phyloP scores from a whole-genome alignment of 2,329 filamentous ascomycete species.

The Dactylellina cionopaga region DNA sequence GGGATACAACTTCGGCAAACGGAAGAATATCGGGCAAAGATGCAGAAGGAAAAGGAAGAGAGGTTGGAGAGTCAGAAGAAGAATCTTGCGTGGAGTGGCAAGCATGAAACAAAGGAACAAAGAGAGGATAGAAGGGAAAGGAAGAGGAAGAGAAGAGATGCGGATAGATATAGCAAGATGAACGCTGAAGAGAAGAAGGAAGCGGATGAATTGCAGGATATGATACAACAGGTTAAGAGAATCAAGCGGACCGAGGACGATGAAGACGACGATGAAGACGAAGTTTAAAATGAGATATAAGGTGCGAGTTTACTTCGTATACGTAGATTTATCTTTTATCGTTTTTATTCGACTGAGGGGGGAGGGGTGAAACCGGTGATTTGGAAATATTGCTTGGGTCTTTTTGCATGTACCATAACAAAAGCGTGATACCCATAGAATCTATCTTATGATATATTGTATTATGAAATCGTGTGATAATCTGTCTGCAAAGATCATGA shows the following conservation, averaged over 20 bases:
- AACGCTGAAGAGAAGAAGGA: conserved; percentile 73
- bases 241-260: conserved; percentile 66
- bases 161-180: conserved; percentile 71
- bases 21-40: conserved; percentile 58
- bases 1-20: conserved; percentile 64
- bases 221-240: conserved; percentile 76
- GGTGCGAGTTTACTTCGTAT: too few species aligned
- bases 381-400: too few species aligned
- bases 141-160: conserved; percentile 73
- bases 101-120: conserved; percentile 68
- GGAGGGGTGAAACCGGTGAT: background rate
- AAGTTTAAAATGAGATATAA: background rate
- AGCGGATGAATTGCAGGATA: conserved; percentile 69
- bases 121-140: conserved; percentile 77
- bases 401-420: background rate
- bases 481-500: too few species aligned
- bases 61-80: conserved; percentile 60
- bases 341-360: too few species aligned
- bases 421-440: conserved; percentile 12
- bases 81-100: conserved; percentile 60
- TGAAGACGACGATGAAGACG: conserved; percentile 41
- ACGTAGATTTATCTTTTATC: background rate
- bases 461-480: too few species aligned
- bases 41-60: conserved; percentile 60
- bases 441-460: too few species aligned